These are phyloP conservation scores for Eremothecium gossypii DNA, from an alignment of 1,139 yeast genomes.

Conservation along the genomic window DNA sequence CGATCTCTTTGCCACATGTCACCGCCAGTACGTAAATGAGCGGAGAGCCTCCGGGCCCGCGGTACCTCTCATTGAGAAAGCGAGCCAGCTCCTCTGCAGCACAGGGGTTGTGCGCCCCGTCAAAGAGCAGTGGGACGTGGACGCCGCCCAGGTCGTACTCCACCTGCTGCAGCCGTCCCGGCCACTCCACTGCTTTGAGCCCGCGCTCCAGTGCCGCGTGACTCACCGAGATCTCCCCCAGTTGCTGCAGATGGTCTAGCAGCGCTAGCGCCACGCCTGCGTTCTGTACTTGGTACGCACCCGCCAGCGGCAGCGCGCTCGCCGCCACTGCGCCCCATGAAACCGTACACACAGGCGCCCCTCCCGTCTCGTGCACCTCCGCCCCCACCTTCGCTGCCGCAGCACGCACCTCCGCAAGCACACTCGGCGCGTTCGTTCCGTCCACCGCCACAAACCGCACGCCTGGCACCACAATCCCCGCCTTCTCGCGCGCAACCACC, in stretches of 20 bases:
- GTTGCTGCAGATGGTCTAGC: conserved; percentile 32
- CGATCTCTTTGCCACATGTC: conserved; percentile 61
- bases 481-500: conserved; percentile 68
- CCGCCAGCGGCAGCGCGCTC: conserved; percentile 42
- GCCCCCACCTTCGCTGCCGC: conserved; percentile 27
- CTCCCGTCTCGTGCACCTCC: conserved; percentile 25
- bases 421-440: conserved; percentile 49
- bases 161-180: conserved; percentile 51
- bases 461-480: conserved; percentile 63
- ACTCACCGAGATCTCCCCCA: conserved; percentile 19
- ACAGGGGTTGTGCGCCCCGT: conserved; percentile 88
- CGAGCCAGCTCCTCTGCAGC: conserved; percentile 64
- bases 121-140: conserved; percentile 43
- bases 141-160: conserved; percentile 18
- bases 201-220: conserved; percentile 40
- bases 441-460: conserved; percentile 61
- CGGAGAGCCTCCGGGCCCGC: conserved; percentile 28
- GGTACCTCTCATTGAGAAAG: conserved; percentile 31
- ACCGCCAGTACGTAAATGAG: conserved; percentile 63
- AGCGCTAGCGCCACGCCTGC: conserved; percentile 60
- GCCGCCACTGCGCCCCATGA: conserved; percentile 31
- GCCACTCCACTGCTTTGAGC: conserved; percentile 44
- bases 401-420: conserved; percentile 33
- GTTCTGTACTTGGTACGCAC: conserved; percentile 65
- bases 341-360: conserved; percentile 14